Conservation (phyloP, 2,329 filamentous ascomycete genomes). For the Microdochium bolleyi region DNA sequence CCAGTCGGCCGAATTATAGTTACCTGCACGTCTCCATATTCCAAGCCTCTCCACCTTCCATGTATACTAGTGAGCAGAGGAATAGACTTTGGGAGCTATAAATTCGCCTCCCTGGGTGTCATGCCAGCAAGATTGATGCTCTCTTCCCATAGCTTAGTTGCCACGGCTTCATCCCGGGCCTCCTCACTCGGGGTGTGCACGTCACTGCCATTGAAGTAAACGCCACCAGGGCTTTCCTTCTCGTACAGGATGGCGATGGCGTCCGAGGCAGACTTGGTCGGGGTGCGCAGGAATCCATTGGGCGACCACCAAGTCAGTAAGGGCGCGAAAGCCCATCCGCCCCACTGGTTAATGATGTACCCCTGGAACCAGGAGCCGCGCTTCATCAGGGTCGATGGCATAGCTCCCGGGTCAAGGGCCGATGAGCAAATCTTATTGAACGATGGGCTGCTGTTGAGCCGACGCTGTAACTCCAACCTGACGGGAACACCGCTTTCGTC, state of each 20-base stretch:
- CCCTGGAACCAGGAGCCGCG: slow-evolving; percentile 12
- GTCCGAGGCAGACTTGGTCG: slow-evolving; percentile 17
- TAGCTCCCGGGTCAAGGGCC: slow-evolving; percentile 18
- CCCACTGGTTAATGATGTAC: slow-evolving; percentile 5
- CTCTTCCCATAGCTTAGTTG: slow-evolving; percentile 8
- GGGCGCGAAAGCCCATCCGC: slow-evolving; percentile 3
- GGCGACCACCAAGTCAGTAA: slow-evolving; percentile 10
- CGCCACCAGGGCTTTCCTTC: slow-evolving; percentile 7
- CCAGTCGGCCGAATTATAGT: no score
- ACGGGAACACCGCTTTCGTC: not conserved
- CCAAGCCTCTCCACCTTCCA: no score
- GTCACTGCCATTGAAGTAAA: slow-evolving; percentile 10
- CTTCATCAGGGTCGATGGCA: slow-evolving; percentile 13
- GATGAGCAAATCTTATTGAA: slow-evolving; percentile 16
- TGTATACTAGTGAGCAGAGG: no score
- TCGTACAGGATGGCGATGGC: slow-evolving; percentile 16
- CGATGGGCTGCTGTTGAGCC: slow-evolving; percentile 10
- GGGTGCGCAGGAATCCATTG: slow-evolving; percentile 15
- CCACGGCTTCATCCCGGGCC: slow-evolving; percentile 9
- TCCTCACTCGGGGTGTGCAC: slow-evolving; percentile 7
- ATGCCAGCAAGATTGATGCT: slow-evolving; percentile 7
- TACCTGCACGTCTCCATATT: no score
- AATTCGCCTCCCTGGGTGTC: slow-evolving; percentile 9
- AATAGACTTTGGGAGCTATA: slow-evolving; percentile 4
- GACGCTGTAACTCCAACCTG: slow-evolving; percentile 14